Base-by-base conservation (phyloP, 768 basidiomycete genomes). In the Kwoniella sp. region DNA sequence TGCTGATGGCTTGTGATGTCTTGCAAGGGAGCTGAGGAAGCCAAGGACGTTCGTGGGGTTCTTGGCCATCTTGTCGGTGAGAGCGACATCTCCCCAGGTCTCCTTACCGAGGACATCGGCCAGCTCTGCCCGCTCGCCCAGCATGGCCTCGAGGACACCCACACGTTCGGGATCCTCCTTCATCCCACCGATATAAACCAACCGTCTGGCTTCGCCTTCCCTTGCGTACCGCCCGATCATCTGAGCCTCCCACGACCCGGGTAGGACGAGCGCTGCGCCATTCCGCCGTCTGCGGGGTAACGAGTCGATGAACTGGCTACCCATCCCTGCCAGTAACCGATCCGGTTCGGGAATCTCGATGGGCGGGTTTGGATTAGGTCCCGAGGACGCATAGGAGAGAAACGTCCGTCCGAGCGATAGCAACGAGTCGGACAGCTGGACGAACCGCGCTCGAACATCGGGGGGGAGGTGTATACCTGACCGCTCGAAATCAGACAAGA, bases 1-100 rank as follows among this genome's bases (percentile, higher is more conserved):
- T 10, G 92, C 91, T 59, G 83, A 81, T 1, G 89, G 85, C 39
- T 80, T 80, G 20, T 90, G 91, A 64, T 87, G 86, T 34, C 84
- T 80, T 65, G 89, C 80, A 41, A 92, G 77, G 19, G 89, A 83
- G 50, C 84, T 80, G 53, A 99, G 78, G 74, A 99, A 99, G 39
- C 84, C 83, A 55, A 78, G 78, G 20, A 96, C 93, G 71, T 96
- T 90, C 29, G 88, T 88, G 46, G 93, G 92, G 27, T 83, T 86
- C 73, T 87, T 89, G 1, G 92, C 93, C 95, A 99, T 99, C 77
- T 95, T 99, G 74, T 96, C 92, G 26, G 81, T 81, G 17, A 98
- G 78, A 0, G 84, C 82, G 81, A 95, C 87, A 54, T 88, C 83
- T 0, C 85, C 90, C 77, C 83, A 98, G 60, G 86, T 93, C 32